Evolutionary conservation across 129 eudicot genomes (phyloP), one percentile per base, ranked within the genome.

Genomic region (Glebionis coronaria): DNA sequence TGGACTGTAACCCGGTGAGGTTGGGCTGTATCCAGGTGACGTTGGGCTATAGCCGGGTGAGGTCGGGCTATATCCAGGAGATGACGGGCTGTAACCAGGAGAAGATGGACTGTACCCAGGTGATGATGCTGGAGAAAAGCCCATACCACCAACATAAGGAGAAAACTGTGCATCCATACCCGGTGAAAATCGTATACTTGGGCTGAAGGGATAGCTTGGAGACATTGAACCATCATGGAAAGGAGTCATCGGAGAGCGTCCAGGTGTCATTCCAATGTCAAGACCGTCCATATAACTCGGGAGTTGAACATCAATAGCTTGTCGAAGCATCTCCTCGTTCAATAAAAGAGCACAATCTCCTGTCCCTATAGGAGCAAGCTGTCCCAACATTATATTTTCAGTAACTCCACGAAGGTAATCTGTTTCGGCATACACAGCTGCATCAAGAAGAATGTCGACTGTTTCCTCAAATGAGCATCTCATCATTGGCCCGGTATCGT

Each of bases 401-500:
- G 98, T 86, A 19, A 93, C 98, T 23, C 98, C 98, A 40, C 89
- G 82, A 64, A 93, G 87, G 63, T 74, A 56, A 79, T 93, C 98
- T 0, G 87, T 83, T 60, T 93, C 98, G 0, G 98, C 98, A 69
- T 77, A 93, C 3, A 93, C 96, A 31, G 98, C 98, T 60, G 98
- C 98, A 76, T 93, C 98, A 10, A 93, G 91, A 20, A 93, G 90
- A 76, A 93, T 93, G 61, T 88, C 98, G 10, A 88, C 96, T 0
- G 98, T 93, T 71, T 93, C 98, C 70, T 93, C 98, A 65, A 93
- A 93, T 12, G 98, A 93, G 77, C 96, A 93, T 54, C 96, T 84
- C 98, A 88, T 93, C 98, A 93, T 76, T 2, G 96, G 96, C 13
- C 98, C 98, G 0, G 96, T 93, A 46, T 88, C 96, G n/a, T 88